phyloP scores from a whole-genome alignment of 257 asterid species.

The Capsicum pubescens region DNA sequence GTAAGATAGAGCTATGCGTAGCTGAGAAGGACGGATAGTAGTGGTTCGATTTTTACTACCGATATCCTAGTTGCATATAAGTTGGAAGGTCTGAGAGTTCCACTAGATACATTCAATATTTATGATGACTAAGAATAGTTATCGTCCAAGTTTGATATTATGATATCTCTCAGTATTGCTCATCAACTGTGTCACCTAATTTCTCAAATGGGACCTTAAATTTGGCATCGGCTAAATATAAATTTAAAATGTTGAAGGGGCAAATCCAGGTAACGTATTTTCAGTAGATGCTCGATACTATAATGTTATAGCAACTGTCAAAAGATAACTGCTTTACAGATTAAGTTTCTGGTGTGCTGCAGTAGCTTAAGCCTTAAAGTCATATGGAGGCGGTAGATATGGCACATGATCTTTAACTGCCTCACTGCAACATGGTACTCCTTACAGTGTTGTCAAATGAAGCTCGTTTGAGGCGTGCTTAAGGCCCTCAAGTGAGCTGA shows the following conservation, averaged over 20 bases:
- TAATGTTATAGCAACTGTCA: background rate
- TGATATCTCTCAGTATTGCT: background rate
- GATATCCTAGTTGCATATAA: background rate
- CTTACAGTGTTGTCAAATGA: background rate
- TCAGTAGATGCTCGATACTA: background rate
- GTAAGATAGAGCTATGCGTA: background rate
- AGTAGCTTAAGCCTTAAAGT: background rate
- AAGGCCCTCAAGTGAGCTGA: background rate
- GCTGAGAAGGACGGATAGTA: background rate
- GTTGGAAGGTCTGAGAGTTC: background rate
- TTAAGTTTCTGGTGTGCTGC: background rate
- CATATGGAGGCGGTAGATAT: background rate
- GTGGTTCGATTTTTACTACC: background rate
- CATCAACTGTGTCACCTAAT: background rate
- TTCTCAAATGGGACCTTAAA: background rate
- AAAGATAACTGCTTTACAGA: background rate
- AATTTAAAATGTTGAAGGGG: background rate
- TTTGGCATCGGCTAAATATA: background rate
- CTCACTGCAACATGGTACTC: background rate
- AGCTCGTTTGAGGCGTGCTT: background rate
- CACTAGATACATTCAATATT: background rate
- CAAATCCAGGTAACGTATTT: background rate
- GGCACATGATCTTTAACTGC: background rate
- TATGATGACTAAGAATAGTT: background rate
- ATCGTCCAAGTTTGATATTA: background rate